These are phyloP conservation scores for Cyclotella choctawhatcheeana DNA, from an alignment of 108 stramenopile species.

Conservation along the genomic window DNA sequence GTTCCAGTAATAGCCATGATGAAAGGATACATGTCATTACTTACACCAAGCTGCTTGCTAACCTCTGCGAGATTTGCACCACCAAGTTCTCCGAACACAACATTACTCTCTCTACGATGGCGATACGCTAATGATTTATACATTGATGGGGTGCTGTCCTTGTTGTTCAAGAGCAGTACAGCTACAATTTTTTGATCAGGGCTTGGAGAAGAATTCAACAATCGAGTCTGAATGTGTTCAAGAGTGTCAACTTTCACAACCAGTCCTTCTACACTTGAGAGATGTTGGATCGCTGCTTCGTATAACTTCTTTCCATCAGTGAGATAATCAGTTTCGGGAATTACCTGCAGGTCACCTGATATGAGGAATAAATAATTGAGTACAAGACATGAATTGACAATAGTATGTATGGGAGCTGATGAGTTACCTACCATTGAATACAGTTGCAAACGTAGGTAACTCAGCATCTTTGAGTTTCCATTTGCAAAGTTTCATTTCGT, in stretches of 20 bases:
- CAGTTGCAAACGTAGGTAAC: conserved; percentile 64
- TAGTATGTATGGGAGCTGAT: neutral
- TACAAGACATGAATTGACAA: neutral
- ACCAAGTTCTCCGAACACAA: conserved; percentile 72
- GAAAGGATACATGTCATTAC: conserved; percentile 49
- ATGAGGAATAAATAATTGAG: neutral
- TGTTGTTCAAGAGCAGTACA: conserved; percentile 70
- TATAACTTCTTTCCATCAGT: conserved; percentile 56
- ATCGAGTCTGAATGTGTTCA: conserved; percentile 50
- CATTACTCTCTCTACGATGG: conserved; percentile 47
- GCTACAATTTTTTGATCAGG: conserved; percentile 33
- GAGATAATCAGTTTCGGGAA: conserved; percentile 25
- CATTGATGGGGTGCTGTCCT: conserved; percentile 73
- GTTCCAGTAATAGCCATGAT: conserved; percentile 55
- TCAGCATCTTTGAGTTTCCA: conserved; percentile 27
- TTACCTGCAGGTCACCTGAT: conserved; percentile 39
- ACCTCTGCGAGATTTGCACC: conserved; percentile 65
- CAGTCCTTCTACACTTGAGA: conserved; percentile 45
- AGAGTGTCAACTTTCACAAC: conserved; percentile 67
- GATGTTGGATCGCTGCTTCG: conserved; percentile 58
- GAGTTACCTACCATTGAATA: conserved; percentile 48
- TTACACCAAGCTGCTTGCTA: conserved; percentile 58
- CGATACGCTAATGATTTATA: conserved; percentile 68
- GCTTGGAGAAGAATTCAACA: conserved; percentile 32
- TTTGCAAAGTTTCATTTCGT: conserved; percentile 57